Base-by-base conservation (phyloP, 2,329 filamentous ascomycete genomes). In the Lecanicillium sp. region DNA sequence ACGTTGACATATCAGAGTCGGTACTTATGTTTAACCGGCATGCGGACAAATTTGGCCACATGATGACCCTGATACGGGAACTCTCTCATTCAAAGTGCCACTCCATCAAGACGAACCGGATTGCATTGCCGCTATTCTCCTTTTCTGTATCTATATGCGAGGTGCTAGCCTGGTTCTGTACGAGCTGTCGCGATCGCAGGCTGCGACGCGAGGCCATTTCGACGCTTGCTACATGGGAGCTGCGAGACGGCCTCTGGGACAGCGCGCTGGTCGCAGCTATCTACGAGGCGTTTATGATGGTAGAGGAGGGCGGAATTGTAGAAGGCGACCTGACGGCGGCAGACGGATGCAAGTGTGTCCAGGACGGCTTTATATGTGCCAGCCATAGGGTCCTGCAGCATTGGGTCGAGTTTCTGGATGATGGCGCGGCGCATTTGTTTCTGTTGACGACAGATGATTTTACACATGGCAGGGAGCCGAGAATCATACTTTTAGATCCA, bases 221-320 rank as follows among this genome's bases (percentile, higher is more conserved):
- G 35, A 9, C 29, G 25, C 5, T 28, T 42, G 1, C 13, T 42
- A 18, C 18, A 19, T 39, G 27, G 36, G 35, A 27, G 14, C 31
- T 31, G 13, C 32, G 32, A 14, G 40, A 39, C n/a, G 32, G 36
- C 15, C 19, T 42, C 12, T 42, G 36, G 36, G 30, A 35, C 8
- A 31, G 25, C 13, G 19, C 29, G 5, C 28, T 42, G n/a, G n/a
- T n/a, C 22, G 11, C 22, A 25, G 22, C 11, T 7, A 7, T 25
- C 11, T 11, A 7, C 11, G 11, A 25, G 11, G 22, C 22, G 6
- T 7, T 25, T 25, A 25, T 25, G 6, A 11, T 25, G 11, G 22
- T 25, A 11, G 22, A 25, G 11, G 22, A 25, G 7, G 11, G 11
- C 11, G 22, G 22, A 6, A 25, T 25, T 25, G 6, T 25, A 11